A percentile compares a stretch with the other conserved stretches of the same genome.
phyloP scores from a whole-genome alignment of 2,329 filamentous ascomycete species.

The Fusarium pseudograminearum region DNA sequence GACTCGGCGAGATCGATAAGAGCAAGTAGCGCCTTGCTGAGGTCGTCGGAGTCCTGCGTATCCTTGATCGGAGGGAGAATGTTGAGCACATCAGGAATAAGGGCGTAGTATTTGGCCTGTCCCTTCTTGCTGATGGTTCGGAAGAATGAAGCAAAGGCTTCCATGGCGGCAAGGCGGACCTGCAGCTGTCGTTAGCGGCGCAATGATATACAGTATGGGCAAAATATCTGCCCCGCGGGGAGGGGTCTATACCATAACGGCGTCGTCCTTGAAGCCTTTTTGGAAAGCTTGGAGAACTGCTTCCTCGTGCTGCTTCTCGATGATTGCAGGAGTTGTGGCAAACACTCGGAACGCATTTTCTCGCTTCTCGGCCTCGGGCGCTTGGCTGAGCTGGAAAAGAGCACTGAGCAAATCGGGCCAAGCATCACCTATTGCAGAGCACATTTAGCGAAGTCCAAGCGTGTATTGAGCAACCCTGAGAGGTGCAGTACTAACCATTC shows the following conservation, averaged over 20 bases:
- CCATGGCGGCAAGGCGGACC: slow-evolving; percentile 94
- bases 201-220: slow-evolving; percentile 12
- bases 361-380: slow-evolving; percentile 82
- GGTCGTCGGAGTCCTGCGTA: slow-evolving; percentile 86
- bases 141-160: slow-evolving; percentile 97
- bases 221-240: slow-evolving; percentile 10
- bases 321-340: slow-evolving; percentile 92
- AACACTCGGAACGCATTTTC: slow-evolving; percentile 97
- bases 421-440: slow-evolving; percentile 70
- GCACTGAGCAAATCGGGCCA: slow-evolving; percentile 91
- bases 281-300: slow-evolving; percentile 90
- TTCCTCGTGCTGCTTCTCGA: slow-evolving; percentile 94
- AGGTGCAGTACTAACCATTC: slow-evolving; percentile 72
- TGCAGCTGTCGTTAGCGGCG: slow-evolving; percentile 52
- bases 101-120: slow-evolving; percentile 86
- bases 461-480: neutral
- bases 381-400: slow-evolving; percentile 92
- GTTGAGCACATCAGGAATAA: slow-evolving; percentile 93
- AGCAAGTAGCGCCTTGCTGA: slow-evolving; percentile 89
- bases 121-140: slow-evolving; percentile 88
- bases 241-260: slow-evolving; percentile 72
- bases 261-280: slow-evolving; percentile 90
- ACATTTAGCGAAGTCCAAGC: slow-evolving; percentile 34
- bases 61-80: slow-evolving; percentile 96
- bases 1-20: slow-evolving; percentile 94